phyloP scores from a whole-genome alignment of 176 grass and related monocot genomes.

The Triticum dicoccoides region DNA sequence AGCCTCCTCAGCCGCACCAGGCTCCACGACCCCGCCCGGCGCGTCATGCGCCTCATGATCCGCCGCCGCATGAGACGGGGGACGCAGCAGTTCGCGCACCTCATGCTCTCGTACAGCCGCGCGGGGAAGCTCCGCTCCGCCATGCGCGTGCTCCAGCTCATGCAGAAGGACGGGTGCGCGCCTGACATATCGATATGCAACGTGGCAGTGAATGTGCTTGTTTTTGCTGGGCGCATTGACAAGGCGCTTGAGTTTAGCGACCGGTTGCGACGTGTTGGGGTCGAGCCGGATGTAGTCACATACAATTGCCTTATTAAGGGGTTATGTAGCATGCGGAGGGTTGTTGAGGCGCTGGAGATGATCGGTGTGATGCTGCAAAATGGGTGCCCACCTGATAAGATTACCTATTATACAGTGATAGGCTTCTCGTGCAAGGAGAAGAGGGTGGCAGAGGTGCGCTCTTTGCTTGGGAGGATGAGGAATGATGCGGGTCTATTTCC shows the following conservation, averaged over 20 bases:
- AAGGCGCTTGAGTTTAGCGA: conserved; percentile 67
- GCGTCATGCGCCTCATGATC: conserved; percentile 83
- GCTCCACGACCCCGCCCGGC: conserved; percentile 70
- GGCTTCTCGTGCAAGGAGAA: conserved; percentile 82
- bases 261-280: conserved; percentile 56
- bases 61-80: conserved; percentile 42
- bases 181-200: conserved; percentile 75
- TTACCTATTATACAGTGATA: conserved; percentile 91
- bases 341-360: conserved; percentile 62
- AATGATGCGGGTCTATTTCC: conserved; percentile 57
- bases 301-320: conserved; percentile 93
- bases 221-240: conserved; percentile 58
- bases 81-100: conserved; percentile 48
- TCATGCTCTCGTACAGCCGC: conserved; percentile 90
- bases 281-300: conserved; percentile 49
- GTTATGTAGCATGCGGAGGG: conserved; percentile 46
- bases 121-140: conserved; percentile 76
- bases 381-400: conserved; percentile 69
- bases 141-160: conserved; percentile 87
- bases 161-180: conserved; percentile 83
- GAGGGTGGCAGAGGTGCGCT: conserved; percentile 58
- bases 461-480: conserved; percentile 62
- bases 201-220: conserved; percentile 63
- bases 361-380: conserved; percentile 56
- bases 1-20: conserved; percentile 71